Evolutionary conservation across 2,329 filamentous ascomycete genomes (phyloP).

Genomic region (Orbilia blumenaviensis): DNA sequence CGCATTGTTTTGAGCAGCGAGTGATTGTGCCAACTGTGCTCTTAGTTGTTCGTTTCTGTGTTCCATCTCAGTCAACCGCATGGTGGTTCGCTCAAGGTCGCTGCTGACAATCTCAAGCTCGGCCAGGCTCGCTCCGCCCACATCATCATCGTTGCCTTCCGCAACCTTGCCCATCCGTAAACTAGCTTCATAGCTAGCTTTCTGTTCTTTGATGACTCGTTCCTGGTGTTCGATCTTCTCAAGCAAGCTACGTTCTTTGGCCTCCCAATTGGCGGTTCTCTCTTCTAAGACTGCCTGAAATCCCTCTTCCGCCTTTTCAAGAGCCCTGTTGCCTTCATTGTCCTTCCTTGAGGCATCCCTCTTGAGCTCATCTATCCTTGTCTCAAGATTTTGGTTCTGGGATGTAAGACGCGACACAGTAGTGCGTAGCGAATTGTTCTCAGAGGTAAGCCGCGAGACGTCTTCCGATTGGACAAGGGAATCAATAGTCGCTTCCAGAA

Average conservation of each 20-base stretch:
- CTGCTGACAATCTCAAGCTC: slow-evolving; percentile 93
- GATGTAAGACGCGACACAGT: slow-evolving; percentile 67
- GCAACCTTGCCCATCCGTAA: slow-evolving; percentile 74
- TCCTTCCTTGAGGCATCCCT: slow-evolving; percentile 61
- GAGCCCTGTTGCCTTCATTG: slow-evolving; percentile 77
- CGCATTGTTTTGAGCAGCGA: slow-evolving; percentile 67
- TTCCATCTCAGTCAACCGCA: slow-evolving; percentile 87
- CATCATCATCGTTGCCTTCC: slow-evolving; percentile 70
- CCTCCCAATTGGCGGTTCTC: slow-evolving; percentile 94
- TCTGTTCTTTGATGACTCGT: slow-evolving; percentile 88
- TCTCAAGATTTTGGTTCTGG: slow-evolving; percentile 56
- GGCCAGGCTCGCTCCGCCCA: slow-evolving; percentile 68
- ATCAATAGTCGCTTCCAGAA: slow-evolving; percentile 95
- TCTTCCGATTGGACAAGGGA: slow-evolving; percentile 92
- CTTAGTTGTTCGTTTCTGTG: slow-evolving; percentile 92
- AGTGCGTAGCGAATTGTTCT: slow-evolving; percentile 86
- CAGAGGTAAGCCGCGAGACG: slow-evolving; percentile 84
- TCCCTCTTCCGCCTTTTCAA: slow-evolving; percentile 89
- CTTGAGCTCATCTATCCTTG: slow-evolving; percentile 59
- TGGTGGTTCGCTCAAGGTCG: slow-evolving; percentile 87
- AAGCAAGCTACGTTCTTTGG: slow-evolving; percentile 88
- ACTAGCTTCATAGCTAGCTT: slow-evolving; percentile 95
- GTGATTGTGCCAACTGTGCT: slow-evolving; percentile 87
- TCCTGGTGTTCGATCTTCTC: slow-evolving; percentile 97
- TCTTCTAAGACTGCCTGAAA: slow-evolving; percentile 91